Evolutionary conservation across 495 filamentous ascomycete species (phyloP).

Genomic region (Friedmanniomyces endolithicus): DNA sequence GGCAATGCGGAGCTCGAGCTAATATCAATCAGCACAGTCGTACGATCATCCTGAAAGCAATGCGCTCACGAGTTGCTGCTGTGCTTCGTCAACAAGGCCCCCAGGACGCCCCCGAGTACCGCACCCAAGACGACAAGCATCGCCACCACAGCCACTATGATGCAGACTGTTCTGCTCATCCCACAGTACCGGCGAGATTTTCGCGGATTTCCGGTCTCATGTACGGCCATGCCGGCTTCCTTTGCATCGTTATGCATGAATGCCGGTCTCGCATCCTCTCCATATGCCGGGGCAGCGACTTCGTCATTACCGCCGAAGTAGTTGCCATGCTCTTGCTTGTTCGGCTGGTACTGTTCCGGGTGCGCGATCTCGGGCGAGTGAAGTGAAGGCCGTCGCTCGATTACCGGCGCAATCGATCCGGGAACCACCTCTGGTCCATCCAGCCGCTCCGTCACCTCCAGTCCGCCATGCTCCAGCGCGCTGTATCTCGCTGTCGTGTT

Average conservation of each 20-base stretch:
- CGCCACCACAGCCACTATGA: background rate
- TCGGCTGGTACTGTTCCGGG: background rate
- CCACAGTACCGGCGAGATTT: conserved; percentile 3
- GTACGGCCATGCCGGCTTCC: background rate
- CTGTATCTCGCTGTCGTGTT: conserved; percentile 3
- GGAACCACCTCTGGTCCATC: conserved; percentile 8
- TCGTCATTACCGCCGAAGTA: background rate
- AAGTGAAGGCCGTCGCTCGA: conserved; percentile 7
- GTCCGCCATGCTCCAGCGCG: conserved; percentile 7
- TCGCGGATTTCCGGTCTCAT: background rate
- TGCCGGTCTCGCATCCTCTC: background rate
- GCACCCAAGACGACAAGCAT: conserved; percentile 1
- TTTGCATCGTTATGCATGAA: background rate
- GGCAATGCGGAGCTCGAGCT: background rate
- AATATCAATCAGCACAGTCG: background rate
- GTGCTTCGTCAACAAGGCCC: background rate
- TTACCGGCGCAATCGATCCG: background rate
- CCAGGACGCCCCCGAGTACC: conserved; percentile 6
- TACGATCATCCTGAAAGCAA: too few relatives aligned
- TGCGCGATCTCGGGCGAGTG: background rate
- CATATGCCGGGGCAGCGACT: background rate
- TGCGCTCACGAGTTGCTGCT: background rate
- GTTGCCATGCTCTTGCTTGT: conserved; percentile 2
- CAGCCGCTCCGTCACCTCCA: background rate
- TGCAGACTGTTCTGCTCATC: conserved; percentile 1